phyloP scores from a whole-genome alignment of 768 basidiomycete species.

The Mycena galopus region DNA sequence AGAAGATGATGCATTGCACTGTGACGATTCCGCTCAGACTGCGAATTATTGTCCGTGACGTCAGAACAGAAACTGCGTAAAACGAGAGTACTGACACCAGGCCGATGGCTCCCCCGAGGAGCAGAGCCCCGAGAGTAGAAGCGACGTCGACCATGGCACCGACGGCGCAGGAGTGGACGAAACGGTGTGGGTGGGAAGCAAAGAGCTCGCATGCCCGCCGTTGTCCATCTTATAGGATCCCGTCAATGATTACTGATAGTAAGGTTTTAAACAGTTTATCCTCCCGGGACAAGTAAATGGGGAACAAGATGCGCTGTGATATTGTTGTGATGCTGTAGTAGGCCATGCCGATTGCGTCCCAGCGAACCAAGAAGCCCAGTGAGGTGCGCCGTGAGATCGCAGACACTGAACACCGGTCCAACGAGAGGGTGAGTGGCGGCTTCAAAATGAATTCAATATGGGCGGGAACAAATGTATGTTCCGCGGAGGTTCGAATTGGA shows the following conservation, averaged over 20 bases:
- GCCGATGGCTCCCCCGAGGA: slow-evolving; percentile 34
- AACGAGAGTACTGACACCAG: slow-evolving; percentile 29
- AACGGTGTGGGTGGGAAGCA: not conserved
- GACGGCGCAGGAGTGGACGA: not conserved
- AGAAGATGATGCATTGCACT: slow-evolving; percentile 37
- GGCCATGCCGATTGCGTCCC: too few species aligned
- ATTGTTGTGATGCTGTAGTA: too few species aligned
- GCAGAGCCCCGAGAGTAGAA: slow-evolving; percentile 35
- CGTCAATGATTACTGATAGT: not conserved
- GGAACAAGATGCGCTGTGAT: too few species aligned
- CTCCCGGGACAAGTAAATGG: not conserved
- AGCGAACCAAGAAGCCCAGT: too few species aligned
- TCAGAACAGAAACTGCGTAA: not conserved
- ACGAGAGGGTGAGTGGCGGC: too few species aligned
- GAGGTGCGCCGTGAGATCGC: too few species aligned
- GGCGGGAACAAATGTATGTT: too few species aligned
- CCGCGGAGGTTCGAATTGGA: too few species aligned
- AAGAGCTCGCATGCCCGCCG: not conserved
- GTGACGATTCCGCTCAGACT: slow-evolving; percentile 38
- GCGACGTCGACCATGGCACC: slow-evolving; percentile 25
- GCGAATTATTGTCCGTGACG: not conserved
- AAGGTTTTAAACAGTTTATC: too few species aligned
- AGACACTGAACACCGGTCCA: too few species aligned
- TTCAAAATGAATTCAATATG: too few species aligned
- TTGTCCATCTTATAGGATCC: not conserved